A percentile compares a stretch with the other conserved stretches of the same genome.
Conservation (phyloP, 2,329 filamentous ascomycete genomes). For the Exophiala xenobiotica region DNA sequence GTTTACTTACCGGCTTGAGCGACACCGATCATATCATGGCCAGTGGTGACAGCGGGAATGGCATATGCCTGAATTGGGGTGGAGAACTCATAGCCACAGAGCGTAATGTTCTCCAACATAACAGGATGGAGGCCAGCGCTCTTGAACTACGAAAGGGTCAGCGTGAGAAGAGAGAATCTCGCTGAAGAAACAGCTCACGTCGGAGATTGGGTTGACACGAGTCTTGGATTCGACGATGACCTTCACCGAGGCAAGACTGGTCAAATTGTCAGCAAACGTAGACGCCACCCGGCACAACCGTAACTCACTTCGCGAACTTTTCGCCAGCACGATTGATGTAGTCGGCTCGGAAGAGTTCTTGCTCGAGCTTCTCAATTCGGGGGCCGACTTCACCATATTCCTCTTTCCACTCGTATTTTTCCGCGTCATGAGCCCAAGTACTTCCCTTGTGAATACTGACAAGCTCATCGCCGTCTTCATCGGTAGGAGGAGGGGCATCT, state of each 20-base stretch:
- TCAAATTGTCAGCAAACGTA: constrained; percentile 16
- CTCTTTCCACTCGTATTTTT: constrained; percentile 78
- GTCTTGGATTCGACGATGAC: constrained; percentile 52
- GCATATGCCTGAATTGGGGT: constrained; percentile 88
- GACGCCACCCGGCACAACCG: not conserved
- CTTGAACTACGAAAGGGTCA: constrained; percentile 57
- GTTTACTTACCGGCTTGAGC: constrained; percentile 78
- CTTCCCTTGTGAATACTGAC: not conserved
- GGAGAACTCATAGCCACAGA: constrained; percentile 68
- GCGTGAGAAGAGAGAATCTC: constrained; percentile 7
- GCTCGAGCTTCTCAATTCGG: constrained; percentile 66
- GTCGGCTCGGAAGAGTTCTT: constrained; percentile 66
- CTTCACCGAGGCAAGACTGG: constrained; percentile 49
- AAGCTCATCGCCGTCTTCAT: constrained; percentile 6
- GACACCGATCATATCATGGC: constrained; percentile 80
- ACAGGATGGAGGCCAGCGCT: constrained; percentile 81
- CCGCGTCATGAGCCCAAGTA: constrained; percentile 57
- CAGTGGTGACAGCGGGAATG: constrained; percentile 73
- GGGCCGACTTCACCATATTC: constrained; percentile 86
- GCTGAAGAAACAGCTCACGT: constrained; percentile 36
- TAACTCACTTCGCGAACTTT: constrained; percentile 62
- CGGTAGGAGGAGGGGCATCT: not conserved
- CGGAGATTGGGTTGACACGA: constrained; percentile 49
- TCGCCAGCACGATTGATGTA: constrained; percentile 56
- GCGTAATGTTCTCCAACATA: constrained; percentile 73